These are phyloP conservation scores for Pichia sp. DNA, from an alignment of 1,139 yeast genomes.

Conservation along the genomic window DNA sequence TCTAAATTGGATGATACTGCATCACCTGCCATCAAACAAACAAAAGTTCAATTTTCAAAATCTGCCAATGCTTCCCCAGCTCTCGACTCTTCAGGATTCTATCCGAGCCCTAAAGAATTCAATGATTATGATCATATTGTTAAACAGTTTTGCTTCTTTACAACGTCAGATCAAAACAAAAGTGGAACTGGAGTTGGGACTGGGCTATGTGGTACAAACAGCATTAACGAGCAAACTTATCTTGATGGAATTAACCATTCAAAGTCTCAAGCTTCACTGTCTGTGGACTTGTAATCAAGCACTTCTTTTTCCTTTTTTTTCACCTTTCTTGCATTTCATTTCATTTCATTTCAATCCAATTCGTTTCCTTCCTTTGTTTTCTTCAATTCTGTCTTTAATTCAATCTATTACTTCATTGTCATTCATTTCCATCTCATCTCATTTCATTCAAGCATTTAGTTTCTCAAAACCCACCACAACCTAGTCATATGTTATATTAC, in stretches of 20 bases:
- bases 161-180: not conserved
- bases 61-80: slow-evolving; percentile 14
- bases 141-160: slow-evolving; percentile 32
- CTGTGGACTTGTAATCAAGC: slow-evolving; percentile 1
- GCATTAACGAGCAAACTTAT: not conserved
- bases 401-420: no score
- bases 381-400: not conserved
- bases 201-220: not conserved
- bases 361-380: not conserved
- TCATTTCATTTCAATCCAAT: not conserved
- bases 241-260: not conserved
- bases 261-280: slow-evolving; percentile 3
- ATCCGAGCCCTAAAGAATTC: slow-evolving; percentile 10
- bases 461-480: no score
- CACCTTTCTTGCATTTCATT: not conserved
- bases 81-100: slow-evolving; percentile 12
- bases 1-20: not conserved
- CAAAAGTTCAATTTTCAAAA: slow-evolving; percentile 4
- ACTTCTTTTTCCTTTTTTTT: no score
- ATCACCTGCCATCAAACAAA: not conserved
- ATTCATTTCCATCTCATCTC: no score
- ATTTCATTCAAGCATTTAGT: no score
- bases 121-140: slow-evolving; percentile 28
- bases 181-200: not conserved
- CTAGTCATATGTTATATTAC: not conserved